Percentiles rank a stretch among this genome's conserved stretches.
Conservation (phyloP, 768 basidiomycete species). For the Suillus bovinus region DNA sequence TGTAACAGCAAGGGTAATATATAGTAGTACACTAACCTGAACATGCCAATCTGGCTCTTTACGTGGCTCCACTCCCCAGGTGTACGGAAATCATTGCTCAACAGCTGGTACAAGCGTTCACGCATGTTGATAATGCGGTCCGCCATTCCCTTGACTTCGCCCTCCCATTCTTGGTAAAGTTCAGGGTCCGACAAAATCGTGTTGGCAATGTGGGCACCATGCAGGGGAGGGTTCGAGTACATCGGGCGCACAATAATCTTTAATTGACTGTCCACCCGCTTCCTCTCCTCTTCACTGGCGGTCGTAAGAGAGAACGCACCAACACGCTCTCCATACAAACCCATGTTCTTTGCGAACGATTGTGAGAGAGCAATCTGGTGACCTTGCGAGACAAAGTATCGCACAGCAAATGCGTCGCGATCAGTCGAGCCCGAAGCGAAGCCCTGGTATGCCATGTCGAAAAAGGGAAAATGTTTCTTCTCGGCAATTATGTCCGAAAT, state of each 20-base stretch:
- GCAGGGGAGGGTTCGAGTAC: conserved; percentile 97
- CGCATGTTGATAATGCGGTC: conserved; percentile 93
- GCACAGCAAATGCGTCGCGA: conserved; percentile 92
- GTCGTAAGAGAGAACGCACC: conserved; percentile 92
- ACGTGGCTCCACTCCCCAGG: conserved; percentile 96
- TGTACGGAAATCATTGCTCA: conserved; percentile 80
- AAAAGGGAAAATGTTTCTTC: conserved; percentile 94
- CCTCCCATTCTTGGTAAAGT: conserved; percentile 86
- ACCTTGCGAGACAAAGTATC: conserved; percentile 88
- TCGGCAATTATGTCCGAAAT: conserved; percentile 87
- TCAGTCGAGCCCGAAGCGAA: conserved; percentile 93
- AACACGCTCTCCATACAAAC: conserved; percentile 96
- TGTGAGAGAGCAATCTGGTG: conserved; percentile 92
- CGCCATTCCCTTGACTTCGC: conserved; percentile 94
- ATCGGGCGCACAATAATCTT: conserved; percentile 95
- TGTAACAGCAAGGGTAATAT: conserved; percentile 6
- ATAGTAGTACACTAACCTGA: conserved; percentile 58
- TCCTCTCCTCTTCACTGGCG: conserved; percentile 69
- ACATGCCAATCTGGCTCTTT: conserved; percentile 96
- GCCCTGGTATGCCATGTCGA: conserved; percentile 99
- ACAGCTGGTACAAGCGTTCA: conserved; percentile 72
- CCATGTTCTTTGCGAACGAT: conserved; percentile 99
- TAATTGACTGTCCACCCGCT: conserved; percentile 88
- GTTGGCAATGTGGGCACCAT: conserved; percentile 85
- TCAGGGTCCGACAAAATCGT: conserved; percentile 75